Base-by-base conservation (phyloP, 345 rosid species). In the Eutrema japonicum region DNA sequence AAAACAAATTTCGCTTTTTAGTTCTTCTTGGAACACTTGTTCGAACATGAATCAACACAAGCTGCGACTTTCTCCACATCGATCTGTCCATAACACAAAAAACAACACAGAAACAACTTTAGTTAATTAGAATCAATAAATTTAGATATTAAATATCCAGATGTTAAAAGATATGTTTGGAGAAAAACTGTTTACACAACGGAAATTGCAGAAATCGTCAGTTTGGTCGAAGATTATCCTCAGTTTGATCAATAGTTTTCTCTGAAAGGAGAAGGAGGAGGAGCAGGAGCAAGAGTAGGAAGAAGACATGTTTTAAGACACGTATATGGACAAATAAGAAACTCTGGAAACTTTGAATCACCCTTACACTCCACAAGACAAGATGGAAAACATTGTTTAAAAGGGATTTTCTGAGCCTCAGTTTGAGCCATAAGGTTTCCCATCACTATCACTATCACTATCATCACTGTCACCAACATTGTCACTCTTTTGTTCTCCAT, bases 41-140 rank as follows among this genome's bases (percentile, higher is more conserved):
- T 22, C 26, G 33, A 68, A 33, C 63, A 68, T 41, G 51, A 53
- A 54, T 68, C 63, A 33, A 70, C 73, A 57, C 56, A 70, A 2
- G 29, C 56, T 35, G 74, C 10, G 37, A 22, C 74, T 57, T 70
- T 22, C 47, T 45, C 41, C 55, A 22, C 64, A 22, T 22, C 26
- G 26, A 57, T 69, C 55, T 56, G 73, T 36, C 13, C 32, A 69
- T 55, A 43, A 12, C 52, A 55, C 22, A 42, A 42, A 55, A 64
- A 57, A n/a, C 12, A 54, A 68, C 45, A 10, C 33, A 50, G 22
- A 3, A 46, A 46, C 7, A n/a, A n/a, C 10, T 37, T 37, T 37
- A 7, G 8, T 37, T 37, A 37, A 7, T n/a, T 46, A n/a, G 8
- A 13, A 45, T 45, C 18, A 45, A n/a, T 6, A 43, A 5, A 4